phyloP scores from a whole-genome alignment of 495 filamentous ascomycete genomes.

The Tuber aestivum region DNA sequence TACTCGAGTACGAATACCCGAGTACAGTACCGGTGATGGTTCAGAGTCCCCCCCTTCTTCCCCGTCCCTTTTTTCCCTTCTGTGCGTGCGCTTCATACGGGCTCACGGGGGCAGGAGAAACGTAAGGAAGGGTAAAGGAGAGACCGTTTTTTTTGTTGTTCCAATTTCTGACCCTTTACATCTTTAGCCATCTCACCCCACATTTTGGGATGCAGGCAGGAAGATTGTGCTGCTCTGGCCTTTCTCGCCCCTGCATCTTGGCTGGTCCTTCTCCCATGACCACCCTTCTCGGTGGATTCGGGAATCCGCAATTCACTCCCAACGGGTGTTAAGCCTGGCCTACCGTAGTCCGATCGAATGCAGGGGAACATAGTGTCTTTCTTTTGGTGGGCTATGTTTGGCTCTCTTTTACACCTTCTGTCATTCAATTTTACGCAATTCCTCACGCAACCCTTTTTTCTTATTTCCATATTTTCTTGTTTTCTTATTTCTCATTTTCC shows the following conservation, averaged over 20 bases:
- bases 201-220: slow-evolving; percentile 13
- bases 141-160: slow-evolving; percentile 3
- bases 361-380: not conserved
- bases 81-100: not conserved
- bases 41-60: not conserved
- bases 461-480: not conserved
- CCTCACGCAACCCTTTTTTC: not conserved
- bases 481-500: not conserved
- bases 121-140: not conserved
- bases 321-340: not conserved
- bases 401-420: not conserved
- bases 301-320: not conserved
- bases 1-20: too few species aligned
- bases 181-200: slow-evolving; percentile 27
- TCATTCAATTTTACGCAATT: not conserved
- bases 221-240: not conserved
- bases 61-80: slow-evolving; percentile 2
- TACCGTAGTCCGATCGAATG: not conserved
- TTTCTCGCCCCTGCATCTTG: slow-evolving; percentile 29
- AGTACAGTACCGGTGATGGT: too few species aligned
- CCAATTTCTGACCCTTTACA: not conserved
- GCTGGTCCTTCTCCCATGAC: slow-evolving; percentile 1
- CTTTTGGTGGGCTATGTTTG: not conserved
- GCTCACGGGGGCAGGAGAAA: not conserved
- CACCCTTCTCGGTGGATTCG: not conserved